Evolutionary conservation across 2,329 filamentous ascomycete species (phyloP).

Genomic region (Orbilia ellipsospora): DNA sequence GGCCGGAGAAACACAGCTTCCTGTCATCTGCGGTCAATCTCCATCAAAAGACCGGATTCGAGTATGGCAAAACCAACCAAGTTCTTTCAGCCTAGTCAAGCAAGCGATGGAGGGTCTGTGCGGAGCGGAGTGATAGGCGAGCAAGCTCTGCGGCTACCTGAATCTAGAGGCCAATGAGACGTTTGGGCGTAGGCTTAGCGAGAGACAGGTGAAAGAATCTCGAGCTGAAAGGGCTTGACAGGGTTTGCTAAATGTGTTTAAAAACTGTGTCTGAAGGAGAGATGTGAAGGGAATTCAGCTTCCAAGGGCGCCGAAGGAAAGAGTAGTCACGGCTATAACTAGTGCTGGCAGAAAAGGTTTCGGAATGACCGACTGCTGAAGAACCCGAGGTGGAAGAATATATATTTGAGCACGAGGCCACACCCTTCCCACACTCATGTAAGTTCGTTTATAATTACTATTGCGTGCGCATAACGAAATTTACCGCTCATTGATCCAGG

Average conservation of each 20-base stretch:
- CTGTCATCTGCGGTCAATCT: conserved; percentile 47
- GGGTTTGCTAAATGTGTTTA: conserved; percentile 32
- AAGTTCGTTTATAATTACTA: conserved; percentile 31
- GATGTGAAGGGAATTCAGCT: conserved; percentile 48
- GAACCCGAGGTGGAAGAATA: conserved; percentile 53
- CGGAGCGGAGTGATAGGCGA: conserved; percentile 56
- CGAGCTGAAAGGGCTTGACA: conserved; percentile 48
- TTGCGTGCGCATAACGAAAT: conserved; percentile 53
- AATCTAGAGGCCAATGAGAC: conserved; percentile 49
- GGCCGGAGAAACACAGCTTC: conserved; percentile 43
- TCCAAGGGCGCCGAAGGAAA: conserved; percentile 25
- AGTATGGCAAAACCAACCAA: conserved; percentile 52
- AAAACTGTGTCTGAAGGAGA: conserved; percentile 46
- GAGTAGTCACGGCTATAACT: conserved; percentile 48
- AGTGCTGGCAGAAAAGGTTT: conserved; percentile 47
- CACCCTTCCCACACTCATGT: conserved; percentile 52
- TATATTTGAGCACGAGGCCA: conserved; percentile 55
- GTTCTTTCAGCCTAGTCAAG: conserved; percentile 54
- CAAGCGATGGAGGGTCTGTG: conserved; percentile 56
- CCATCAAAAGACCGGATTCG: conserved; percentile 42
- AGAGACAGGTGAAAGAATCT: conserved; percentile 41
- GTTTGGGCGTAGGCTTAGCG: conserved; percentile 42
- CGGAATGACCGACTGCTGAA: conserved; percentile 54
- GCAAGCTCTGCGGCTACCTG: conserved; percentile 54
- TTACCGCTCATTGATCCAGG: conserved; percentile 53